Conservation (phyloP, 108 stramenopile species). For the Pseudonitzschia multiseries region DNA sequence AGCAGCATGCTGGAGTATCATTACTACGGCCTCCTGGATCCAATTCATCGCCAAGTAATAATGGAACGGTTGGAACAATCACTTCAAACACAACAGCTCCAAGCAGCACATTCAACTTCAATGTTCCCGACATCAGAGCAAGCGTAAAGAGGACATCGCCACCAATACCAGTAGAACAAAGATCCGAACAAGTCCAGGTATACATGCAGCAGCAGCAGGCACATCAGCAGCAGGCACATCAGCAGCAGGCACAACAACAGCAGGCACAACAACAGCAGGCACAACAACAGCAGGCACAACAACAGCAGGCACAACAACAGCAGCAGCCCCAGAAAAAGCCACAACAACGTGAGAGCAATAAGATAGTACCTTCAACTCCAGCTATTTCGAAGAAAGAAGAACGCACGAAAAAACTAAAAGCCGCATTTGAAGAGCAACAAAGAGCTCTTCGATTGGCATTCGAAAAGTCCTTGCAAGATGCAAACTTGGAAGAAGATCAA, state of each 20-base stretch:
- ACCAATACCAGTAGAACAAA: not conserved
- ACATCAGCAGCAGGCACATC: too few species aligned
- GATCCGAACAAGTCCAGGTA: slow-evolving; percentile 1
- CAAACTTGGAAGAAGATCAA: slow-evolving; percentile 9
- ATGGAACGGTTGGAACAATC: not conserved
- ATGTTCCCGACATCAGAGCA: not conserved
- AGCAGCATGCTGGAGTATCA: slow-evolving; percentile 5
- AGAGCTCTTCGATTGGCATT: slow-evolving; percentile 11
- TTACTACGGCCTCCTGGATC: not conserved
- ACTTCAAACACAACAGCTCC: not conserved
- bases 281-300: slow-evolving; percentile 3
- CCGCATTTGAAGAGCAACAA: slow-evolving; percentile 28
- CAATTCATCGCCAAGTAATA: not conserved
- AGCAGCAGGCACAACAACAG: slow-evolving; percentile 23
- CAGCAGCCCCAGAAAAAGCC: not conserved
- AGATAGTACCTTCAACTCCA: not conserved
- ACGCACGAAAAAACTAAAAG: slow-evolving; percentile 17
- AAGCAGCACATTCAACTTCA: slow-evolving; percentile 12
- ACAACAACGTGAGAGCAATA: not conserved
- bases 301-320: slow-evolving; percentile 25
- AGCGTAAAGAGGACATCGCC: not conserved
- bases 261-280: not conserved
- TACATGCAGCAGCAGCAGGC: slow-evolving; percentile 25
- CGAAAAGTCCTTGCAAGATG: slow-evolving; percentile 7
- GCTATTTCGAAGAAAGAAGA: slow-evolving; percentile 19